Conservation (phyloP, 192 early-diverging fungal species). For the Coemansia sp. region DNA sequence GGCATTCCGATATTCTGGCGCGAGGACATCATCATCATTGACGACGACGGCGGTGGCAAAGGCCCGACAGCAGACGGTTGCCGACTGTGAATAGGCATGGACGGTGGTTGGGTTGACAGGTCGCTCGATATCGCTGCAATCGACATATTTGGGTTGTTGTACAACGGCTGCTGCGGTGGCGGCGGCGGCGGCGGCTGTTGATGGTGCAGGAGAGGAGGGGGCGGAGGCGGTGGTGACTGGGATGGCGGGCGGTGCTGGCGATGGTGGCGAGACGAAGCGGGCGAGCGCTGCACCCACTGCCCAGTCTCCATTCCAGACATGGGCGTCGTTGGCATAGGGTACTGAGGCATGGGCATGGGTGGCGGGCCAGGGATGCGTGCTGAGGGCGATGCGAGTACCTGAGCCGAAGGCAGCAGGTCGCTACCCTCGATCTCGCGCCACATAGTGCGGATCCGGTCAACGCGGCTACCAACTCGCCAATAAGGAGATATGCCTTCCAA, state of each 20-base stretch:
- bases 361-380: constrained; percentile 12
- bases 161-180: background rate
- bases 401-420: constrained; percentile 18
- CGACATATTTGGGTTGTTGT: background rate
- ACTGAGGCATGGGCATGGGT: background rate
- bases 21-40: background rate
- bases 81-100: background rate
- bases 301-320: constrained; percentile 12
- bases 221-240: constrained; percentile 11
- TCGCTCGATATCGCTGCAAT: constrained; percentile 4
- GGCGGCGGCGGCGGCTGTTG: background rate
- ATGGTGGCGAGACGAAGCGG: background rate
- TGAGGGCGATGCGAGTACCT: constrained; percentile 9
- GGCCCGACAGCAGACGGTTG: background rate
- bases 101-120: constrained; percentile 15
- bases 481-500: constrained; percentile 44
- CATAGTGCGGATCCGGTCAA: constrained; percentile 33
- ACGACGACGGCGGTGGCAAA: background rate
- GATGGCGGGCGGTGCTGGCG: background rate
- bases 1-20: constrained; percentile 19
- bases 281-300: constrained; percentile 15
- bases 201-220: background rate
- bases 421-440: constrained; percentile 41
- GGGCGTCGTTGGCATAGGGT: constrained; percentile 9
- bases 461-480: constrained; percentile 41